Conservation (phyloP, 306 rosid species). For the Sicyos edulis region DNA sequence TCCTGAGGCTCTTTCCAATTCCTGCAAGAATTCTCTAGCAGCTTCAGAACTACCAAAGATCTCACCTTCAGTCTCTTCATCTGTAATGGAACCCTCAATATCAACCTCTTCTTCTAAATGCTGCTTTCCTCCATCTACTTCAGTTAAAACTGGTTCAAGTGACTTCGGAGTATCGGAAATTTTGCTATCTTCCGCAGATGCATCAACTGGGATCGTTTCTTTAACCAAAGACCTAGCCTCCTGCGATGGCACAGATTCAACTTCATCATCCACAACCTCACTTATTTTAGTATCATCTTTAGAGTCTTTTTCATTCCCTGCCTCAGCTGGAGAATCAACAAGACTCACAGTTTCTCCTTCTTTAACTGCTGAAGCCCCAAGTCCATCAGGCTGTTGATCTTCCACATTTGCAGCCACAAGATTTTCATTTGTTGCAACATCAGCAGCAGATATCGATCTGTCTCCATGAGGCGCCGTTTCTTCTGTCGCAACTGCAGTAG, state of each 20-base stretch:
- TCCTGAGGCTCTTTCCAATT: slow-evolving; percentile 50
- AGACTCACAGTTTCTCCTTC: slow-evolving; percentile 23
- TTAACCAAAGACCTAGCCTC: slow-evolving; percentile 18
- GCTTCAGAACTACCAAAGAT: slow-evolving; percentile 65
- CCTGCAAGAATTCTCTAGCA: slow-evolving; percentile 56
- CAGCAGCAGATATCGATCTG: slow-evolving; percentile 26
- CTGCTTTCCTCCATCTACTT: slow-evolving; percentile 23
- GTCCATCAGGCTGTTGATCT: slow-evolving; percentile 21
- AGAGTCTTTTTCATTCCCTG: slow-evolving; percentile 23
- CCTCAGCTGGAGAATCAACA: slow-evolving; percentile 12
- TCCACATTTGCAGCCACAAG: slow-evolving; percentile 23
- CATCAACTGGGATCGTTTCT: slow-evolving; percentile 11
- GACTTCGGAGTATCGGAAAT: slow-evolving; percentile 21
- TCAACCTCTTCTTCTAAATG: slow-evolving; percentile 32
- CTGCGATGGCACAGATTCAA: slow-evolving; percentile 19
- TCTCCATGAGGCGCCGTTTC: slow-evolving; percentile 18
- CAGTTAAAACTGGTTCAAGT: slow-evolving; percentile 22
- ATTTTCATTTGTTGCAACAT: slow-evolving; percentile 24
- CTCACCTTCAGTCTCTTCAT: slow-evolving; percentile 51
- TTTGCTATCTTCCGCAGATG: slow-evolving; percentile 26
- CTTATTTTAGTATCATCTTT: slow-evolving; percentile 21
- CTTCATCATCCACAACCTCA: slow-evolving; percentile 19
- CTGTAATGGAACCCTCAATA: slow-evolving; percentile 40
- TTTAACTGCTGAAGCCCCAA: slow-evolving; percentile 11
- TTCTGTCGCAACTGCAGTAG: slow-evolving; percentile 14